Base-by-base conservation (phyloP, 805 yeast genomes). In the Nakazawaea ishiwadae region DNA sequence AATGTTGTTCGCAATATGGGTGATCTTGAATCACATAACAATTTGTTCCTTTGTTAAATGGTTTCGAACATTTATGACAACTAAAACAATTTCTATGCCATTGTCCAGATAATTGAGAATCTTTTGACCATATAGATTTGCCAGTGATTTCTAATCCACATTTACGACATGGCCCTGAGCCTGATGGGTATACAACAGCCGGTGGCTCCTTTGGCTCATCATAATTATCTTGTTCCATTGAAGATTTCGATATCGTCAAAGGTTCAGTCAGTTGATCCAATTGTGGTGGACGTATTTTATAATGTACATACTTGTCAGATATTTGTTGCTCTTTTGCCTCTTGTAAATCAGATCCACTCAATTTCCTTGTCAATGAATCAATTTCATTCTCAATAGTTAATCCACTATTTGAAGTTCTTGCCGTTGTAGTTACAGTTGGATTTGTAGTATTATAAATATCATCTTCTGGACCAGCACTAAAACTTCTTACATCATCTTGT, bases 31-130 rank as follows among this genome's bases (percentile, higher is more conserved):
- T 70, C 5, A 85, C 96, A 58, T 90, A 93, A 51, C 89, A 81
- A 19, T 77, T 75, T 14, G 75, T 73, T 10, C 74, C 69, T 52
- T 78, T 84, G 48, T 68, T 70, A 60, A 85, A 84, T 29, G 60
- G 61, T 2, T 69, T 55, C 7, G 60, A 61, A 64, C 98, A 91
- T 10, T 68, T 60, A 15, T 69, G 62, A 66, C 99, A 93, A 11
- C 66, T 65, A 67, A 93, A 91, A 58, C 99, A 93, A 12, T 69
- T 62, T 30, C 95, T 71, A 57, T 93, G 99, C 98, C 98, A 93
- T 57, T 89, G 91, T 0, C 97, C 98, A 1, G 87, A 75, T 35
- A 84, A 64, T 53, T 81, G 89, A n/a, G 81, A 84, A 42, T 84
- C 85, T 51, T 81, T 84, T n/a, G 96, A 86, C 62, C 80, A 84